Percentiles rank a stretch among this genome's conserved stretches.
Evolutionary conservation across 371 early-diverging fungal genomes (phyloP).

Genomic region (Coemansia sp.): DNA sequence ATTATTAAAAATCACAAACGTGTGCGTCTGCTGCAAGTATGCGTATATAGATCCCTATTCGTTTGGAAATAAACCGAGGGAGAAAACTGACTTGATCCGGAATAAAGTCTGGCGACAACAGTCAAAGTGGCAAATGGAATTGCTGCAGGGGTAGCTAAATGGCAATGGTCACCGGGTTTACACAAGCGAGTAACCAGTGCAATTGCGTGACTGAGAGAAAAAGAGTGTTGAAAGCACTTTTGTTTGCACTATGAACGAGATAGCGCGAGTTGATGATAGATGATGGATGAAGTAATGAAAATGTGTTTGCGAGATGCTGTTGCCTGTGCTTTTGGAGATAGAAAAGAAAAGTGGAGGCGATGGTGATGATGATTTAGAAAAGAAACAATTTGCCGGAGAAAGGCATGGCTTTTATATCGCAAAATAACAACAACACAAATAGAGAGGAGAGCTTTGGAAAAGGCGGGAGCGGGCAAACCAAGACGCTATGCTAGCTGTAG

Average conservation of each 20-base stretch:
- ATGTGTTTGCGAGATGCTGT: background rate
- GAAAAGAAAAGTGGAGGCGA: background rate
- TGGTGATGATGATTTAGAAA: background rate
- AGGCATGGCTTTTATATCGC: conserved; percentile 4
- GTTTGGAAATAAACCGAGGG: too few relatives aligned
- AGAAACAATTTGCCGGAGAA: background rate
- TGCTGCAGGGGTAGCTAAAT: background rate
- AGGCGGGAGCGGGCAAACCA: background rate
- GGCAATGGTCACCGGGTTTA: background rate
- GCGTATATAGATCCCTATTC: background rate
- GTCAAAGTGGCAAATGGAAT: background rate
- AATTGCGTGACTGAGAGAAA: background rate
- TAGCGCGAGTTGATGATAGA: background rate
- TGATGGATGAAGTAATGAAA: background rate
- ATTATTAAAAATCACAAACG: conserved; percentile 8
- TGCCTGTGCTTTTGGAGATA: background rate
- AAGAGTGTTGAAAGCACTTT: background rate
- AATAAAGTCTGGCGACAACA: conserved; percentile 1
- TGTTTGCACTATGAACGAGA: background rate
- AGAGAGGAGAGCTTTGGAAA: background rate
- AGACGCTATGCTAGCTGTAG: background rate
- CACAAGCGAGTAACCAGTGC: conserved; percentile 1
- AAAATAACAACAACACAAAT: background rate
- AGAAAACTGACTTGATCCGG: background rate
- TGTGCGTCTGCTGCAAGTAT: background rate